phyloP scores from a whole-genome alignment of 768 basidiomycete species.

The Lentinula sp. region DNA sequence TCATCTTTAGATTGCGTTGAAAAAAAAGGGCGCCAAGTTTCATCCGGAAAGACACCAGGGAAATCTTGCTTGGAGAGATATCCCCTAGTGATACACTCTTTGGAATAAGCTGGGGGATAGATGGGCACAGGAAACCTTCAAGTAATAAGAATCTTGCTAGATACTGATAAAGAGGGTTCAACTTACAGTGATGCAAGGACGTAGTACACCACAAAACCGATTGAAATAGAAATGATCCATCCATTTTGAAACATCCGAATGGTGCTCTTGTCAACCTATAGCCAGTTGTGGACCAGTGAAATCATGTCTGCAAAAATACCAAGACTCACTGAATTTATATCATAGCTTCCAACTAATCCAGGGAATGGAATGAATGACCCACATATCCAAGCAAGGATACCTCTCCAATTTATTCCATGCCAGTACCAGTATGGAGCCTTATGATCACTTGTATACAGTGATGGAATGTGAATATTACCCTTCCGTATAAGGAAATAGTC shows the following conservation, averaged over 20 bases:
- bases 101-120: background rate
- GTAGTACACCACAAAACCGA: constrained; percentile 1
- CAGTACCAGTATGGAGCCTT: background rate
- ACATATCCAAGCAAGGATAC: background rate
- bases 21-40: background rate
- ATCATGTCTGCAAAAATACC: background rate
- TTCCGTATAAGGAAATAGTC: constrained; percentile 5
- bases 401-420: constrained; percentile 2
- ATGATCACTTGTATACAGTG: background rate
- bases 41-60: constrained; percentile 1
- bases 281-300: background rate
- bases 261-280: background rate
- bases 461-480: background rate
- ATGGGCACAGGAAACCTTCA: background rate
- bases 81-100: background rate
- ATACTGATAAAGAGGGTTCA: background rate
- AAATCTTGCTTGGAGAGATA: background rate
- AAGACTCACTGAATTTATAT: background rate
- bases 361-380: constrained; percentile 2
- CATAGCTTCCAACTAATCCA: constrained; percentile 1
- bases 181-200: background rate
- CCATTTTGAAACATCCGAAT: constrained; percentile 2
- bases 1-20: too few species aligned
- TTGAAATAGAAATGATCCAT: background rate
- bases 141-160: background rate